Percentiles rank a stretch among this genome's conserved stretches.
Evolutionary conservation across 768 basidiomycete species (phyloP).

Genomic region (Lanmaoa rubissima): DNA sequence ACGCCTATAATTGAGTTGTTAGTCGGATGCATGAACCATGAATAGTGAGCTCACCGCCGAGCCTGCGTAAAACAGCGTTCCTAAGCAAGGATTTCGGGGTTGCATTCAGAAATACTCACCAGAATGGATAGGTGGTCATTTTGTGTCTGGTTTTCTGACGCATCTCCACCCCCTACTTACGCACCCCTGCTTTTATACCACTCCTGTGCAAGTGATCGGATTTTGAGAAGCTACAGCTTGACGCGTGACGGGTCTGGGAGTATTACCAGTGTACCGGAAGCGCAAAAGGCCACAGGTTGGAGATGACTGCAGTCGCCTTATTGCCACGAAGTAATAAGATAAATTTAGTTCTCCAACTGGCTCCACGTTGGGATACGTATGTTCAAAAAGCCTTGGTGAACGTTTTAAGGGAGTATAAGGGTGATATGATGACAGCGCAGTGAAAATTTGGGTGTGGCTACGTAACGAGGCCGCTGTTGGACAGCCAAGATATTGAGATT

Average conservation of each 20-base stretch:
- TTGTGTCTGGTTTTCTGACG: constrained; percentile 10
- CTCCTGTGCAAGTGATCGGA: neutral
- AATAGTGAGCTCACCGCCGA: constrained; percentile 49
- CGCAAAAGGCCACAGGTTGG: constrained; percentile 21
- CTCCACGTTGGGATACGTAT: neutral
- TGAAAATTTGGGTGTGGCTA: constrained; percentile 5
- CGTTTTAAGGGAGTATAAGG: neutral
- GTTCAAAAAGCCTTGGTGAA: constrained; percentile 5
- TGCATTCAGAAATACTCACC: constrained; percentile 20
- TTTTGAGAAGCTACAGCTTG: constrained; percentile 9
- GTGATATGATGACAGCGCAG: neutral
- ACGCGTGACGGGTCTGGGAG: constrained; percentile 1
- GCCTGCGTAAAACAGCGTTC: constrained; percentile 38
- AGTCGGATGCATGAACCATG: neutral
- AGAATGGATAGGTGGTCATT: constrained; percentile 33
- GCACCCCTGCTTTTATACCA: constrained; percentile 20
- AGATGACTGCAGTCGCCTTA: neutral
- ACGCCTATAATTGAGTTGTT: constrained; percentile 42
- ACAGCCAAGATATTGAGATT: neutral
- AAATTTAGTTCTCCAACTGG: constrained; percentile 1
- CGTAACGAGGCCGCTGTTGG: constrained; percentile 13
- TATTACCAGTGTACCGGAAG: constrained; percentile 1
- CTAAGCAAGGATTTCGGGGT: neutral
- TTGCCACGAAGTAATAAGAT: constrained; percentile 3
- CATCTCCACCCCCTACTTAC: neutral